These are phyloP conservation scores for Solanum lignicaule DNA, from an alignment of 257 asterid species.

Conservation along the genomic window DNA sequence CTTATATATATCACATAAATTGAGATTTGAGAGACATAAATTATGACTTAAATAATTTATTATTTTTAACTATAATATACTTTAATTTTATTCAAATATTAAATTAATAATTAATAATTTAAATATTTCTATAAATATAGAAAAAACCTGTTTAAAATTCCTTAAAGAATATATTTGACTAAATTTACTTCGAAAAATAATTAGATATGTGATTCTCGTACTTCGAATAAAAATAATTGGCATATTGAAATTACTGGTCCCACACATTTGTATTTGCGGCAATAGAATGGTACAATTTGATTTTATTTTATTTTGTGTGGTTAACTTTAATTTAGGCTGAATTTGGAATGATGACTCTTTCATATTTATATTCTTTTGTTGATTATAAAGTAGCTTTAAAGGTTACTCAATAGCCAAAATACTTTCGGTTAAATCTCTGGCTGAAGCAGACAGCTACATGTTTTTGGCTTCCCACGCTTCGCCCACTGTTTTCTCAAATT, in stretches of 20 bases:
- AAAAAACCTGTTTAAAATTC: not conserved
- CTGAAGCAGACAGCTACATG: not conserved
- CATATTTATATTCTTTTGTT: not conserved
- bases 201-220: not conserved
- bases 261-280: not conserved
- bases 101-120: too few relatives aligned
- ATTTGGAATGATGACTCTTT: not conserved
- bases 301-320: not conserved
- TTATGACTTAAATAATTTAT: too few relatives aligned
- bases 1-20: too few relatives aligned
- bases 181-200: not conserved
- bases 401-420: not conserved
- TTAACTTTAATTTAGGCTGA: not conserved
- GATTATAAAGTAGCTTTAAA: not conserved
- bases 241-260: not conserved
- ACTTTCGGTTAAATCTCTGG: not conserved
- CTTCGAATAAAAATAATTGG: not conserved
- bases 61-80: too few relatives aligned
- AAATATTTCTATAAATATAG: not conserved
- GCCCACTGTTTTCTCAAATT: not conserved
- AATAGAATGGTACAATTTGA: not conserved
- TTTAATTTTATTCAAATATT: too few relatives aligned
- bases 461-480: not conserved
- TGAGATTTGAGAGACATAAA: too few relatives aligned
- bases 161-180: not conserved